phyloP scores from a whole-genome alignment of 495 filamentous ascomycete species.

The Penicillium chermesinum region DNA sequence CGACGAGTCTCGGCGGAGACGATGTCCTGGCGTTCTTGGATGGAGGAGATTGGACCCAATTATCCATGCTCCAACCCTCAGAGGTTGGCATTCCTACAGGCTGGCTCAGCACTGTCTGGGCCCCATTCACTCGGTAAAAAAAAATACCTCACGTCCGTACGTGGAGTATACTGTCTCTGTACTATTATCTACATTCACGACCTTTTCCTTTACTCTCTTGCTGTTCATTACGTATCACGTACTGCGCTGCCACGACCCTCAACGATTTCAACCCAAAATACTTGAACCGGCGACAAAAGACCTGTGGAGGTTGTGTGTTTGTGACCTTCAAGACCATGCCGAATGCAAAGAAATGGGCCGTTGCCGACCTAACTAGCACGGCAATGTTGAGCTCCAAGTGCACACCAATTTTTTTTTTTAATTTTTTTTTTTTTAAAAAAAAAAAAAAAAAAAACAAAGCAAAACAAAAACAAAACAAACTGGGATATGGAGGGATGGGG shows the following conservation, averaged over 20 bases:
- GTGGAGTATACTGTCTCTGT: background rate
- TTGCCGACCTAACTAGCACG: background rate
- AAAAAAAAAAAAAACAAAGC: too few relatives aligned
- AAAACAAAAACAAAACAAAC: background rate
- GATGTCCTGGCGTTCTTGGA: conserved; percentile 45
- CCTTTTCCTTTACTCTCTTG: background rate
- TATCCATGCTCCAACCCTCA: conserved; percentile 25
- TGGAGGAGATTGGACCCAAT: conserved; percentile 39
- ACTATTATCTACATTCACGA: conserved; percentile 10
- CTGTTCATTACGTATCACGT: conserved; percentile 4
- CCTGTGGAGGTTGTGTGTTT: background rate
- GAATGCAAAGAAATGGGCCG: background rate
- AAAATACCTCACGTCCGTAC: background rate
- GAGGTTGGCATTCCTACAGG: conserved; percentile 35
- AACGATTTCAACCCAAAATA: background rate
- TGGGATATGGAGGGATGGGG: background rate
- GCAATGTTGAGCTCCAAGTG: background rate
- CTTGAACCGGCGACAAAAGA: background rate
- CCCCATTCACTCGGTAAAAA: conserved; percentile 28
- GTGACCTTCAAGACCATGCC: background rate
- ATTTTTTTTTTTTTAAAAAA: too few relatives aligned
- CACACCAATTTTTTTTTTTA: too few relatives aligned
- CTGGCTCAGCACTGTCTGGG: conserved; percentile 42
- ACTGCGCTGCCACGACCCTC: conserved; percentile 4
- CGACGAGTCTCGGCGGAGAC: conserved; percentile 41